Evolutionary conservation across 2,329 filamentous ascomycete species (phyloP), one percentile per base, ranked within the genome.

Genomic region (Aureobasidium leucospermi): DNA sequence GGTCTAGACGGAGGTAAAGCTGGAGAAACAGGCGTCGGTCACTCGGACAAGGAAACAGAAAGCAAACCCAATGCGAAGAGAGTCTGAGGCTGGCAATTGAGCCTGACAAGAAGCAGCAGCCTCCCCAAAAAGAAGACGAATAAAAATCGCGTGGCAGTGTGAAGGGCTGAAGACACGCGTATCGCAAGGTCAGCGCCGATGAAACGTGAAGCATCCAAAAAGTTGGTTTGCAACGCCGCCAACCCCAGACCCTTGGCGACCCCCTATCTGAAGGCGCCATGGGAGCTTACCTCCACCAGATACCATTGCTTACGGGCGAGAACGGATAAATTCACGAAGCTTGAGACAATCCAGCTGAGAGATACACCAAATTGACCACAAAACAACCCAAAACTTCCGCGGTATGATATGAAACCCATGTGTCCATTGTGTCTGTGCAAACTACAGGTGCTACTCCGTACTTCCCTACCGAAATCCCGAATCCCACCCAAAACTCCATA

Each of bases 181-280:
- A 56, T 56, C 39, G 29, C 36, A 38, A 23, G 16, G 10, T 19
- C 48, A 16, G 48, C 41, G 16, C 9, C n/a, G 52, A 9, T 56
- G 52, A 56, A 56, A 56, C 52, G 36, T 23, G 23, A 23, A 23
- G 23, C 23, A 41, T 38, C 15, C 48, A 39, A 52, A 52, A 52
- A 39, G 34, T 52, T 36, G 48, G 41, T 36, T 52, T 52, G 48
- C 48, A 52, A 52, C 48, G 34, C 36, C 36, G 15, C 23, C 16
- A 28, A 41, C 36, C 48, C 48, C 36, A 39, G 48, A 52, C 48
- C 48, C 48, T 52, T 52, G 48, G 48, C 48, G 48, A 52, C 48
- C 48, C 47, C 48, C n/a, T 28, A 28, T 13, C 15, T 51, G 32
- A 5, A 23, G 36, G 47, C 47, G 47, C 47, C 32, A 47, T 47